Evolutionary conservation across 495 filamentous ascomycete genomes (phyloP).

Genomic region (Friedmanniomyces endolithicus): DNA sequence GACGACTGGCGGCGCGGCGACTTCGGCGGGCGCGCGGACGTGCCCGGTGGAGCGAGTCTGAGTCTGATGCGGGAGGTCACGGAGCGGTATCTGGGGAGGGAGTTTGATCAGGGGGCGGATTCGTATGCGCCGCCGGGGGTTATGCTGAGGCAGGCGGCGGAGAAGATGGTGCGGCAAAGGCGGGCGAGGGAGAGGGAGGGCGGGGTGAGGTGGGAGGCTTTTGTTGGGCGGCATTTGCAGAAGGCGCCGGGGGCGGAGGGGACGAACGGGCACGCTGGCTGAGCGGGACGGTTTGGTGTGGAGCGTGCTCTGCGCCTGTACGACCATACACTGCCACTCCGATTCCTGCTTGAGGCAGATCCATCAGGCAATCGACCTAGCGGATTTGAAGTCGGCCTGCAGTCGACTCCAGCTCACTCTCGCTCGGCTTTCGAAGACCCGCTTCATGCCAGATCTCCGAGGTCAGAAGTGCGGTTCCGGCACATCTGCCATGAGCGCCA

Average conservation of each 20-base stretch:
- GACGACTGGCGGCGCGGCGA: slow-evolving; percentile 29
- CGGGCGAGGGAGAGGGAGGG: slow-evolving; percentile 27
- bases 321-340: too few species aligned
- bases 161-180: slow-evolving; percentile 31
- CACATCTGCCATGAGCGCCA: too few species aligned
- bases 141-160: slow-evolving; percentile 30
- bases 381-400: too few species aligned
- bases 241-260: background rate
- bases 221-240: slow-evolving; percentile 22
- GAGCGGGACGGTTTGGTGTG: too few species aligned
- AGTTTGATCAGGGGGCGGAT: slow-evolving; percentile 20
- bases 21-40: slow-evolving; percentile 19
- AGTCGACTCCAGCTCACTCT: too few species aligned
- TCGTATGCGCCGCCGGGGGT: slow-evolving; percentile 30
- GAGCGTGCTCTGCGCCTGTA: too few species aligned
- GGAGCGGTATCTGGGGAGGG: slow-evolving; percentile 24
- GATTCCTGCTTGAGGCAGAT: too few species aligned
- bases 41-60: slow-evolving; percentile 21
- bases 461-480: too few species aligned
- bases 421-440: too few species aligned
- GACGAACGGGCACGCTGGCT: too few species aligned
- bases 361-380: too few species aligned
- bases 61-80: slow-evolving; percentile 28
- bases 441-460: too few species aligned
- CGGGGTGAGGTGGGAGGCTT: slow-evolving; percentile 26